These are phyloP conservation scores for Aspergillus sp. DNA, from an alignment of 2,329 filamentous ascomycete genomes.

Conservation along the genomic window DNA sequence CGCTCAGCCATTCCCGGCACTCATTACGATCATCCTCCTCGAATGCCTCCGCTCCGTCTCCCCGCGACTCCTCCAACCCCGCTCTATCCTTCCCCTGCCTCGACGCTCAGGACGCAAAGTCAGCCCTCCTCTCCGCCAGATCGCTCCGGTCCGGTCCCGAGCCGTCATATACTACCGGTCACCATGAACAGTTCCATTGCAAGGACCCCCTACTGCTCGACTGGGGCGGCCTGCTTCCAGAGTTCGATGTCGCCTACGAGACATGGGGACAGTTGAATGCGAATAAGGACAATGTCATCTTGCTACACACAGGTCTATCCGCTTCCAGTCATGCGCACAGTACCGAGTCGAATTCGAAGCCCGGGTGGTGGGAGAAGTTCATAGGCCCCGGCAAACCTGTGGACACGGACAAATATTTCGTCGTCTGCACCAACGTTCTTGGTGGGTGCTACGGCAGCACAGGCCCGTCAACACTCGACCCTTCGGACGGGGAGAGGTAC, in stretches of 20 bases:
- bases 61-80: constrained; percentile 64
- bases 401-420: constrained; percentile 86
- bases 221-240: constrained; percentile 88
- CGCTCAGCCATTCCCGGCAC: constrained; percentile 9
- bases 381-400: constrained; percentile 83
- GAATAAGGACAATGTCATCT: constrained; percentile 81
- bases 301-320: constrained; percentile 90
- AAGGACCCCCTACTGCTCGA: constrained; percentile 76
- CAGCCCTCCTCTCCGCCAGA: constrained; percentile 67
- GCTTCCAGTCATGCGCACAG: constrained; percentile 97
- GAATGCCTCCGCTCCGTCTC: constrained; percentile 19
- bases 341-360: constrained; percentile 79
- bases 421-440: constrained; percentile 96
- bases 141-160: constrained; percentile 79
- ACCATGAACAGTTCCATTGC: constrained; percentile 76
- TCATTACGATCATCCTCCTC: constrained; percentile 20
- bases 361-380: constrained; percentile 99
- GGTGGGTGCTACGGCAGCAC: constrained; percentile 96
- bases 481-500: constrained; percentile 82
- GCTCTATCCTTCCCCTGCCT: constrained; percentile 88
- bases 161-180: constrained; percentile 88
- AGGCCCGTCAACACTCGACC: constrained; percentile 83
- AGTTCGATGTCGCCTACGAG: constrained; percentile 90
- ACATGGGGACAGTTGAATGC: constrained; percentile 66
- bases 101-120: constrained; percentile 76